Evolutionary conservation across 2,329 filamentous ascomycete genomes (phyloP).

Genomic region (Neofusicoccum sp.): DNA sequence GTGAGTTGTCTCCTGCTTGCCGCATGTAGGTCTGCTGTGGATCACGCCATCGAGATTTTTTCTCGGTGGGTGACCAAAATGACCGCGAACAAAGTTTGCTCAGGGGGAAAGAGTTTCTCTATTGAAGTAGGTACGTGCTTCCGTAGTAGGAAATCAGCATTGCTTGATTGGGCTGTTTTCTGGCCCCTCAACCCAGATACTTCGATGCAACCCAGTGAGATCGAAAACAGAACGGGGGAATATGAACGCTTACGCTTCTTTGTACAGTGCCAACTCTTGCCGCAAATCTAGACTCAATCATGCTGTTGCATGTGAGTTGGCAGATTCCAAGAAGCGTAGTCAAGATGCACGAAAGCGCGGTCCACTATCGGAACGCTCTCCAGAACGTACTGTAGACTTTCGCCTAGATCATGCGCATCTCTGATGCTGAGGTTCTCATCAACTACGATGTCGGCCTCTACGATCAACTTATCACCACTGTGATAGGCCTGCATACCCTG

Average conservation of each 20-base stretch:
- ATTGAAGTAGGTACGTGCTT: not conserved
- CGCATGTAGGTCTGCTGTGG: not conserved
- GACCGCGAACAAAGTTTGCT: not conserved
- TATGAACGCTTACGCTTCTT: not conserved
- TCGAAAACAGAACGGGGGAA: not conserved
- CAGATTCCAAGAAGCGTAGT: constrained; percentile 51
- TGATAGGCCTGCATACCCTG: constrained; percentile 85
- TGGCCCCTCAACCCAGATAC: not conserved
- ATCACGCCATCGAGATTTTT: constrained; percentile 7
- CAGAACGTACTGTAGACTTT: constrained; percentile 78
- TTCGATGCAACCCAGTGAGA: not conserved
- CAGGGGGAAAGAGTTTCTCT: not conserved
- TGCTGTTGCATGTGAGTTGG: constrained; percentile 52
- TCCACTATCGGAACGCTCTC: constrained; percentile 78
- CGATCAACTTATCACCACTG: constrained; percentile 79
- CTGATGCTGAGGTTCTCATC: constrained; percentile 72
- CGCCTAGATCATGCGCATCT: constrained; percentile 77
- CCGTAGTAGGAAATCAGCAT: not conserved
- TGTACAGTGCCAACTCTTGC: not conserved
- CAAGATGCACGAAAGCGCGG: constrained; percentile 53
- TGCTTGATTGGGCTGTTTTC: not conserved
- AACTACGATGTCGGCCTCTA: constrained; percentile 79
- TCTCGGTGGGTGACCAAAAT: not conserved
- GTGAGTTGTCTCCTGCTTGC: constrained; percentile 10
- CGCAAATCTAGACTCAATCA: constrained; percentile 22